Evolutionary conservation across 192 early-diverging fungal genomes (phyloP).

Genomic region (Ambispora gerdemannii): DNA sequence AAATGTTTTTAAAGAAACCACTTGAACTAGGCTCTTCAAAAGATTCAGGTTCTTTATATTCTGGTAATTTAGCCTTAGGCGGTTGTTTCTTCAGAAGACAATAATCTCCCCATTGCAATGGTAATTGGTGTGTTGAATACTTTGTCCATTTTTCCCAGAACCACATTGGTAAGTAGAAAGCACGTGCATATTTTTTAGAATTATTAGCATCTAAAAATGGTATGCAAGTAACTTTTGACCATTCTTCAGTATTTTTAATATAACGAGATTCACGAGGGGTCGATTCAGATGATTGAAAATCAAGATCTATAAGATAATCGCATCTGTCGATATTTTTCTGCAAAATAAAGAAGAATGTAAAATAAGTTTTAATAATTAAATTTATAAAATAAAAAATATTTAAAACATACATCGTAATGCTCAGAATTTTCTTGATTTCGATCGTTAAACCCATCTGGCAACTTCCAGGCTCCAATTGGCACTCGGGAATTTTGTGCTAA

Average conservation of each 20-base stretch:
- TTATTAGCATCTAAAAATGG: conserved; percentile 58
- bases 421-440: conserved; percentile 57
- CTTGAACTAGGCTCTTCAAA: no score
- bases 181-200: conserved; percentile 40
- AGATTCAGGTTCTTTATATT: no score
- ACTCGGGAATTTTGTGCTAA: background rate
- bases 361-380: background rate
- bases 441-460: conserved; percentile 64
- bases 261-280: conserved; percentile 44
- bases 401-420: conserved; percentile 52
- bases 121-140: background rate
- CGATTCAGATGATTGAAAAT: conserved; percentile 34
- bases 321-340: conserved; percentile 51
- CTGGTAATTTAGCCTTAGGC: conserved; percentile 9
- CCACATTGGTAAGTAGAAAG: conserved; percentile 46
- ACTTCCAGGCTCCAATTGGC: conserved; percentile 34
- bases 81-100: conserved; percentile 46
- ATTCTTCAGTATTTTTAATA: conserved; percentile 42
- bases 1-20: no score
- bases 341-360: background rate
- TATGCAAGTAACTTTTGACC: conserved; percentile 52
- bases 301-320: conserved; percentile 65
- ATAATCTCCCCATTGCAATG: conserved; percentile 53
- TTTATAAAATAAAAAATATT: conserved; percentile 2
- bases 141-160: background rate